Evolutionary conservation across 2,329 filamentous ascomycete species (phyloP), one percentile per base, ranked within the genome.

Genomic region (Onygena corvina): DNA sequence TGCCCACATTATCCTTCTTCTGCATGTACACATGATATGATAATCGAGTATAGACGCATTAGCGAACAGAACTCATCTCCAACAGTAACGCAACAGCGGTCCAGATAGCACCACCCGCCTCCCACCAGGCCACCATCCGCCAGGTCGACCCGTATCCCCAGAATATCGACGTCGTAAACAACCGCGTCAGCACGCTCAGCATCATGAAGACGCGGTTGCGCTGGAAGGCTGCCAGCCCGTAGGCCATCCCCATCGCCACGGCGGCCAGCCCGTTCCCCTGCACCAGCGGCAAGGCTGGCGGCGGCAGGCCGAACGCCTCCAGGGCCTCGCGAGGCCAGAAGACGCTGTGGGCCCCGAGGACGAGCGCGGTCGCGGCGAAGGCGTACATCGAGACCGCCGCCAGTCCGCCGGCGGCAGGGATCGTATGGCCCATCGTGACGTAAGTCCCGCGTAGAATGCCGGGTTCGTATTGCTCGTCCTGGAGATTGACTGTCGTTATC

Each of bases 181-280:
- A 9, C 5, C 40, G 40, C 40, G 54, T 53, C 9, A 38, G 38
- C 4, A 56, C 21, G 3, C 49, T 51, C 4, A 58, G 46, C 4
- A 55, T 34, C 16, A 47, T 53, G 40, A 53, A 58, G 1, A 54
- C 54, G n/a, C 57, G 56, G 4, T 55, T 52, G 4, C 55, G 40
- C 40, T 25, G 14, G 12, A 9, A 20, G 11, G 40, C 40, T 23
- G 40, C 40, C 18, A 45, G 14, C 5, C 6, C 18, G 21, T 45
- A 45, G 40, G 18, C 18, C 9, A 45, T 45, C 18, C 40, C 40
- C 40, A 45, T 45, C 8, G 40, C 40, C 11, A 45, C 14, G 45
- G 45, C 45, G 12, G 45, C 23, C 16, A 47, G 25, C 9, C 20
- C 12, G 45, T 47, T 47, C 8, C 23, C 45, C 7, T 47, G 18